Percentiles rank a stretch among this genome's conserved stretches.
phyloP scores from a whole-genome alignment of 2,329 filamentous ascomycete species.

The Endothia cerciana region DNA sequence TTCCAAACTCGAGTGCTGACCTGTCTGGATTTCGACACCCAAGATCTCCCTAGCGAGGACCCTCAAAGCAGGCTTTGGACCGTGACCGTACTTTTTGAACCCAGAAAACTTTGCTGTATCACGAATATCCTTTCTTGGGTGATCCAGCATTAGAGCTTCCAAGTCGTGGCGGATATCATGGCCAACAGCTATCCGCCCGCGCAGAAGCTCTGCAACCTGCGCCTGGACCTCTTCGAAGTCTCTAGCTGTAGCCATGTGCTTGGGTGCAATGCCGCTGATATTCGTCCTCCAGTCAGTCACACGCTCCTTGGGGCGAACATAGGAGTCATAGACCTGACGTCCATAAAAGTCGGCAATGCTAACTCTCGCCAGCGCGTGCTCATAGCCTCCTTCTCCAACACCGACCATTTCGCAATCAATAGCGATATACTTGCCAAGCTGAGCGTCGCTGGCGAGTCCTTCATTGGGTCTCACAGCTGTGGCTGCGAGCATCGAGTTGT shows the following conservation, averaged over 20 bases:
- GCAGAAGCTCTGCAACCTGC: constrained; percentile 70
- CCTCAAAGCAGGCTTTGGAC: constrained; percentile 70
- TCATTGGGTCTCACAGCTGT: constrained; percentile 62
- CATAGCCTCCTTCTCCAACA: constrained; percentile 69
- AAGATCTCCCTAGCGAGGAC: constrained; percentile 61
- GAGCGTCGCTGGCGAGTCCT: constrained; percentile 62
- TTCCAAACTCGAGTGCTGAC: constrained; percentile 68
- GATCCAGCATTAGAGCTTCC: constrained; percentile 74
- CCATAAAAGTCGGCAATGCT: constrained; percentile 95
- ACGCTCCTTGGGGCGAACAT: constrained; percentile 74
- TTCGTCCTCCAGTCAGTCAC: constrained; percentile 91
- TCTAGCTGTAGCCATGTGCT: constrained; percentile 71
- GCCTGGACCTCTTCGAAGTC: constrained; percentile 77
- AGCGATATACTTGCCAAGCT: constrained; percentile 86
- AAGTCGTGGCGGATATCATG: constrained; percentile 84
- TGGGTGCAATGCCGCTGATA: constrained; percentile 79
- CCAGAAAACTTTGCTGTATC: constrained; percentile 81
- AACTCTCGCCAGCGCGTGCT: constrained; percentile 81
- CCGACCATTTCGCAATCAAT: constrained; percentile 99
- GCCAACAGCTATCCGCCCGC: constrained; percentile 75
- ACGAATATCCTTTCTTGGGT: constrained; percentile 77
- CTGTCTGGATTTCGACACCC: constrained; percentile 64
- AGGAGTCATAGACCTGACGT: constrained; percentile 91
- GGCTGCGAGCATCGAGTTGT: constrained; percentile 52
- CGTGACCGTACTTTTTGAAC: constrained; percentile 71